These are phyloP conservation scores for Paecilomyces fulvus DNA, from an alignment of 2,329 filamentous ascomycete species.

Conservation along the genomic window DNA sequence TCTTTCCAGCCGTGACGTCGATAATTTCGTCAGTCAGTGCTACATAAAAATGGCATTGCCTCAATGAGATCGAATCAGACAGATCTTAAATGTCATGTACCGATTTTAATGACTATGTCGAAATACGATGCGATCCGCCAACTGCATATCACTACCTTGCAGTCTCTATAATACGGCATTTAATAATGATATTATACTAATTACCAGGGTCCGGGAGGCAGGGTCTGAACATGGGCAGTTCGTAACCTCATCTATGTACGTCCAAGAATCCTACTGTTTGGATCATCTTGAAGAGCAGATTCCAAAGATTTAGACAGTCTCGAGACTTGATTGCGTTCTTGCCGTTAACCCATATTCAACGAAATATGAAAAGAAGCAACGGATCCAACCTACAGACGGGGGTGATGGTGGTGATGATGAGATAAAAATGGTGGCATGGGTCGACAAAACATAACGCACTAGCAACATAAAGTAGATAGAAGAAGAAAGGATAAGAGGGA, in stretches of 20 bases:
- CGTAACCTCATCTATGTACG: background rate
- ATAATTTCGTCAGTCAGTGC: background rate
- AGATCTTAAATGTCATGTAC: too few species aligned
- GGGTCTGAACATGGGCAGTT: background rate
- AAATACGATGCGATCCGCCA: too few species aligned
- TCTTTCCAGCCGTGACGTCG: background rate
- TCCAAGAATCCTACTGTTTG: background rate
- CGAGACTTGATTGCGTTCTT: slow-evolving; percentile 14
- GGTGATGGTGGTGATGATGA: slow-evolving; percentile 6
- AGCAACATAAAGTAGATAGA: slow-evolving; percentile 3
- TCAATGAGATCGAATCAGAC: too few species aligned
- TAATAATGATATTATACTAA: background rate
- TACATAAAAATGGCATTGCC: background rate
- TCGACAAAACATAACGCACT: slow-evolving; percentile 10
- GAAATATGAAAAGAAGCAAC: slow-evolving; percentile 15
- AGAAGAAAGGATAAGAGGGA: slow-evolving; percentile 10
- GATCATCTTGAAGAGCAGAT: background rate
- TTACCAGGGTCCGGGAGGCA: background rate
- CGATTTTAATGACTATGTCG: too few species aligned
- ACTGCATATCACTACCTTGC: too few species aligned
- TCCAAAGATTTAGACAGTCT: background rate
- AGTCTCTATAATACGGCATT: too few species aligned
- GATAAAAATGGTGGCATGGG: slow-evolving; percentile 10
- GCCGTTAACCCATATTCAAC: slow-evolving; percentile 29
- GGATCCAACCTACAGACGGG: slow-evolving; percentile 24